Evolutionary conservation across 2,329 filamentous ascomycete genomes (phyloP).

Genomic region (Colletotrichum sp.): DNA sequence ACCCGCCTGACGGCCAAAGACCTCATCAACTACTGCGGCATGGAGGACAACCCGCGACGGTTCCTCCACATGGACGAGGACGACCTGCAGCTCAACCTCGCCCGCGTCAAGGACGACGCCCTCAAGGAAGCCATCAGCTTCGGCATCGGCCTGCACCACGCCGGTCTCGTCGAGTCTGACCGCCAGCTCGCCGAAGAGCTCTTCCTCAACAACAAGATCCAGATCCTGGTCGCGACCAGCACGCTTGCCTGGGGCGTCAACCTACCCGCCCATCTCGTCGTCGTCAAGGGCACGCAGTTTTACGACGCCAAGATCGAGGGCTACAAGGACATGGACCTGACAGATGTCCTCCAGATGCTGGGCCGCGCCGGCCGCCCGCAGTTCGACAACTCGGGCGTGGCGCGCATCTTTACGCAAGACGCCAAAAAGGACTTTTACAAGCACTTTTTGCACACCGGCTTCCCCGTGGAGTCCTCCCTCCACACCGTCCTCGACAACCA

Average conservation of each 20-base stretch:
- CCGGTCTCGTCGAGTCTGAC: slow-evolving; percentile 93
- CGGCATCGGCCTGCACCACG: slow-evolving; percentile 96
- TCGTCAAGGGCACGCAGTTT: slow-evolving; percentile 98
- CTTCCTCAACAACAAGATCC: slow-evolving; percentile 97
- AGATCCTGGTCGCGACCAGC: slow-evolving; percentile 93
- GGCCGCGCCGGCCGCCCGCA: slow-evolving; percentile 94
- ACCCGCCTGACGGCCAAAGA: slow-evolving; percentile 95
- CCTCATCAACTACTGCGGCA: slow-evolving; percentile 94
- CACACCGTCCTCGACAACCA: slow-evolving; percentile 98
- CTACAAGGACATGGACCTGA: slow-evolving; percentile 98
- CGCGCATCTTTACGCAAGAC: slow-evolving; percentile 96
- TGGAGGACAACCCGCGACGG: slow-evolving; percentile 95
- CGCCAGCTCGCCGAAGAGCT: slow-evolving; percentile 91
- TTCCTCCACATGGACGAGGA: slow-evolving; percentile 96
- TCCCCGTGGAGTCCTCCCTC: slow-evolving; percentile 94
- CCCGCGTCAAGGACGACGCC: slow-evolving; percentile 90
- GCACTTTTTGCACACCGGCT: slow-evolving; percentile 97
- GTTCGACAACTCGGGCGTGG: slow-evolving; percentile 95
- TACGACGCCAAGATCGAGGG: slow-evolving; percentile 98
- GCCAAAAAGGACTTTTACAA: slow-evolving; percentile 99
- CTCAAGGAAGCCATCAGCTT: slow-evolving; percentile 94
- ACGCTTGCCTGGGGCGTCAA: slow-evolving; percentile 99
- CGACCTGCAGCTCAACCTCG: slow-evolving; percentile 85
- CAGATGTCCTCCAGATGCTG: slow-evolving; percentile 97
- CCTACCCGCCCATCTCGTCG: slow-evolving; percentile 91